Conservation (phyloP, 495 filamentous ascomycete genomes). For the Tuber indicum region DNA sequence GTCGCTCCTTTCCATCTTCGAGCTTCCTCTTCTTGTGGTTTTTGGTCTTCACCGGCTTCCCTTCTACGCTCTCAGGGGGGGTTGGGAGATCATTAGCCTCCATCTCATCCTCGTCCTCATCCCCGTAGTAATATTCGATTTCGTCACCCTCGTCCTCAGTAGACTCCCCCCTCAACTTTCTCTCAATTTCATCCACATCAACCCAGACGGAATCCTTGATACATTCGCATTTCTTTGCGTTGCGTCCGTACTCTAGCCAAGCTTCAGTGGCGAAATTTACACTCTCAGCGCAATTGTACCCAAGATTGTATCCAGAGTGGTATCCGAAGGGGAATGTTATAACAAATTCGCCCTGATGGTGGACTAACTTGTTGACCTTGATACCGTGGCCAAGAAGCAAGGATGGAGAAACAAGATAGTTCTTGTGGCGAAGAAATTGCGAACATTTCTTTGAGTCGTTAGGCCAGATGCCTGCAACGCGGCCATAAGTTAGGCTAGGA, state of each 20-base stretch:
- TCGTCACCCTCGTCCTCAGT: slow-evolving; percentile 84
- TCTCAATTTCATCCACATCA: slow-evolving; percentile 87
- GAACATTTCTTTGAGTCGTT: slow-evolving; percentile 94
- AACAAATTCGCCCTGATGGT: slow-evolving; percentile 94
- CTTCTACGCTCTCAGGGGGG: slow-evolving; percentile 63
- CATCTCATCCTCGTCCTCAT: slow-evolving; percentile 53
- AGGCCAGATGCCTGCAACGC: slow-evolving; percentile 64
- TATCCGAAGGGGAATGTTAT: slow-evolving; percentile 98
- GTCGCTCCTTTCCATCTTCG: slow-evolving; percentile 38
- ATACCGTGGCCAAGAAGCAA: slow-evolving; percentile 84
- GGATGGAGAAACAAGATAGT: slow-evolving; percentile 90
- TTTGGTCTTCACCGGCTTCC: slow-evolving; percentile 51
- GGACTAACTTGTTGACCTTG: slow-evolving; percentile 90
- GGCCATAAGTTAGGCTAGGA: slow-evolving; percentile 13
- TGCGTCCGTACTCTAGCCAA: slow-evolving; percentile 89
- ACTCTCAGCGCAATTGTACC: slow-evolving; percentile 98
- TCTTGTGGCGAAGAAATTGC: slow-evolving; percentile 96
- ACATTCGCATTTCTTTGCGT: slow-evolving; percentile 96
- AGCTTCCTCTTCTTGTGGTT: slow-evolving; percentile 50
- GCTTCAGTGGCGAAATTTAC: slow-evolving; percentile 95
- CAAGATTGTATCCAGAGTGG: slow-evolving; percentile 95
- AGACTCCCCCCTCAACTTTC: slow-evolving; percentile 83
- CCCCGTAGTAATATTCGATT: slow-evolving; percentile 58
- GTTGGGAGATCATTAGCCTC: slow-evolving; percentile 59
- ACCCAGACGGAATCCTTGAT: slow-evolving; percentile 95